A percentile compares a stretch with the other conserved stretches of the same genome.
Evolutionary conservation across 495 filamentous ascomycete species (phyloP).

Genomic region (Evernia prunastri): DNA sequence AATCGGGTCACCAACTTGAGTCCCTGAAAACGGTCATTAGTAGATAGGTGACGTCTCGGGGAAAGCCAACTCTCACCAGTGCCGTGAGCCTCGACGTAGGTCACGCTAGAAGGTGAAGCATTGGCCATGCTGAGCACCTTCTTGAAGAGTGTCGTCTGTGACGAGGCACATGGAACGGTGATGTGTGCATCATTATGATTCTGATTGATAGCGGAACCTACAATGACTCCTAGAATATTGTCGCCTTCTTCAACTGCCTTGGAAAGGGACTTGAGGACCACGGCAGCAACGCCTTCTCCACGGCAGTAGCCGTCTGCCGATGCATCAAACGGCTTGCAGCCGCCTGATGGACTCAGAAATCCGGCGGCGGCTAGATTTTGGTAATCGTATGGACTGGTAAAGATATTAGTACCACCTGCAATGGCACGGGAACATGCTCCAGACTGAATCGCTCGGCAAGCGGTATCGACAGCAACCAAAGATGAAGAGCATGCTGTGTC

Average conservation of each 20-base stretch:
- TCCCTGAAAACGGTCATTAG: too few relatives aligned
- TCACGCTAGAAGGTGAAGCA: constrained; percentile 16
- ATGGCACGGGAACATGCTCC: constrained; percentile 44
- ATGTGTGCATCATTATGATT: constrained; percentile 26
- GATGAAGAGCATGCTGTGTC: constrained; percentile 58
- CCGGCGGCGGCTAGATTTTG: constrained; percentile 35
- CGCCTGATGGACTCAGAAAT: constrained; percentile 37
- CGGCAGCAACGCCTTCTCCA: constrained; percentile 37
- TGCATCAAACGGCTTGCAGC: constrained; percentile 59
- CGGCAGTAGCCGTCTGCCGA: constrained; percentile 41
- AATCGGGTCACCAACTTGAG: constrained; percentile 34
- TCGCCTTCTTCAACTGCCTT: constrained; percentile 48
- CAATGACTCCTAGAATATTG: constrained; percentile 47
- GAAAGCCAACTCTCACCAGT: too few relatives aligned
- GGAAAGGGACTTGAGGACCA: constrained; percentile 36
- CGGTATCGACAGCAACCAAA: constrained; percentile 36
- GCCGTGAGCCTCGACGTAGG: constrained; percentile 20
- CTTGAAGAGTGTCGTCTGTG: constrained; percentile 28
- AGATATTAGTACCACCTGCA: constrained; percentile 40
- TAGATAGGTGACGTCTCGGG: too few relatives aligned
- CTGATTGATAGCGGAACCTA: constrained; percentile 26
- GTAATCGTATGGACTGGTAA: constrained; percentile 32
- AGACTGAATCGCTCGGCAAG: constrained; percentile 31
- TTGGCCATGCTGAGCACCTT: constrained; percentile 12
- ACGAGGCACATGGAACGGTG: constrained; percentile 30